Base-by-base conservation (phyloP, 805 yeast genomes). In the Clavispora fructus region DNA sequence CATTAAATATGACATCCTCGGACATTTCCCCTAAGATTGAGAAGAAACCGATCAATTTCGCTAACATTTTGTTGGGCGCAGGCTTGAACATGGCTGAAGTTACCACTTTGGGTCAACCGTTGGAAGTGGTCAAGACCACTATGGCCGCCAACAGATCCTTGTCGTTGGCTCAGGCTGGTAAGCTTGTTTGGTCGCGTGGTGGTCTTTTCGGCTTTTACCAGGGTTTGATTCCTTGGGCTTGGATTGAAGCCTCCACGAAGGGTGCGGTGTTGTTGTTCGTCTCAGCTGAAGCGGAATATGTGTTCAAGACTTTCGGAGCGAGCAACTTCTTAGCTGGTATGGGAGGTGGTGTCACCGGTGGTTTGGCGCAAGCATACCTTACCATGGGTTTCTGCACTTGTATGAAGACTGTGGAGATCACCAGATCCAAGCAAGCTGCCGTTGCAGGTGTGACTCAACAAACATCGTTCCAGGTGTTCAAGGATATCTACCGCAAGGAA, bases 231-330 rank as follows among this genome's bases (percentile, higher is more conserved):
- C 99, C 99, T 40, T 94, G 99, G 99, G 99, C 98, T 7, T 91
- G 98, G 97, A 87, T 94, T 57, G 99, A 92, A 69, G 99, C 97
- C 9, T 87, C 96, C n/a, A 94, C 99, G 32, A 94, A 94, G 67
- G 99, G 99, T 65, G 97, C 98, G 6, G 96, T 91, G 7, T 74
- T 94, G 46, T 75, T 94, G 56, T 94, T 94, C 59, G 97, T 90
- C 30, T 85, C 96, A 40, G 82, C 95, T 40, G 98, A 94, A 64
- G 87, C 90, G 43, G 98, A 94, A 68, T 88, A 87, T 66, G 78
- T 77, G 41, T 80, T 83, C 58, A 82, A 76, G 59, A 67, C 64
- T 30, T 49, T 84, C 17, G 95, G 95, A 43, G 50, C 78, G 74
- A 56, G 51, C 47, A 80, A 85, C 52, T 90, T 94, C 58, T 74